These are phyloP conservation scores for Backusella tuberculispora DNA, from an alignment of 192 early-diverging fungal species.

Conservation along the genomic window DNA sequence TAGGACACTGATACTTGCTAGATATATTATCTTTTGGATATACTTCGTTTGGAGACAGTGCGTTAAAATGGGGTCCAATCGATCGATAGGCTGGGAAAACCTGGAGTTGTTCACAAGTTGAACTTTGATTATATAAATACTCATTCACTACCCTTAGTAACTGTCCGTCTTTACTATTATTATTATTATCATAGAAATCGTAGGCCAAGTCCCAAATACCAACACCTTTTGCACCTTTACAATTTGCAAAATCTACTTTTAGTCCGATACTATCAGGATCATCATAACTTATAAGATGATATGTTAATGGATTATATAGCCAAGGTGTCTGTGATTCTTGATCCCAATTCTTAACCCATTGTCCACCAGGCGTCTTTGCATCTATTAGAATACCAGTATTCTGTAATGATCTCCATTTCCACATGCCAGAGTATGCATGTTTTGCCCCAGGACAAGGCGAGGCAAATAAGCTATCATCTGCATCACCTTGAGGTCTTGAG, in stretches of 20 bases:
- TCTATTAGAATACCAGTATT: slow-evolving; percentile 7
- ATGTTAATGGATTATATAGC: slow-evolving; percentile 65
- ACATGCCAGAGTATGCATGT: slow-evolving; percentile 10
- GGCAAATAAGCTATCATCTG: not conserved
- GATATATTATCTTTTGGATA: not conserved
- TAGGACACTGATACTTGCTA: not conserved
- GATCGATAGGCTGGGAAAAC: not conserved
- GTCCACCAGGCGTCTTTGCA: slow-evolving; percentile 23
- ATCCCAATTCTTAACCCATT: slow-evolving; percentile 72
- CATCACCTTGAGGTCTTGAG: slow-evolving; percentile 16
- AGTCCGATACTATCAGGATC: slow-evolving; percentile 58
- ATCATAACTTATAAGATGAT: slow-evolving; percentile 73
- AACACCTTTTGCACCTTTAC: slow-evolving; percentile 58
- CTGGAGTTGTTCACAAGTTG: not conserved
- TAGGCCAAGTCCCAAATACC: slow-evolving; percentile 59
- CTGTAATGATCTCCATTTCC: slow-evolving; percentile 10
- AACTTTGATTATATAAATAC: slow-evolving; percentile 1
- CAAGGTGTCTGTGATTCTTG: slow-evolving; percentile 66
- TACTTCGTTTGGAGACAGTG: not conserved
- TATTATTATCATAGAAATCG: not conserved
- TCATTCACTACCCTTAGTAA: not conserved
- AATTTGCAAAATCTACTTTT: slow-evolving; percentile 61
- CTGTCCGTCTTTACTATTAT: not conserved
- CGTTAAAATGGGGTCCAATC: not conserved
- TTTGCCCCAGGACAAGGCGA: not conserved